Base-by-base conservation (phyloP, 2,329 filamentous ascomycete genomes). In the Triangularia setosa region DNA sequence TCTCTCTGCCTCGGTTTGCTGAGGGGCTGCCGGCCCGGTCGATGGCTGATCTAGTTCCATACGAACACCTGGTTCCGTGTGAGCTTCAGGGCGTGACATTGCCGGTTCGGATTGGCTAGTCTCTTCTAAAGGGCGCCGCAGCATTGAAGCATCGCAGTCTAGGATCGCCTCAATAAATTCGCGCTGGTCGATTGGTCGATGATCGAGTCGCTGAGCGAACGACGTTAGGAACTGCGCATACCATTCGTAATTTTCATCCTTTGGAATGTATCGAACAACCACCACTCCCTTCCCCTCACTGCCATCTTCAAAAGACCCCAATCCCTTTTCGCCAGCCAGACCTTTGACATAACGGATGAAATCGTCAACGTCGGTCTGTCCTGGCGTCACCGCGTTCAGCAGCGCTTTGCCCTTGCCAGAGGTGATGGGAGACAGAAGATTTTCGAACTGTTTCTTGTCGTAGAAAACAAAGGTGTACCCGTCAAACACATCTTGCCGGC, bases 111-210 rank as follows among this genome's bases (percentile, higher is more conserved):
- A 63, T 62, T 69, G 74, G 68, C 70, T 76, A 58, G 81, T 81
- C 48, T 85, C 77, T 68, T 89, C 83, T 2, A 96, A 82, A 5
- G 88, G 84, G 40, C 87, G 85, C 64, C 91, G 87, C 21, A 98
- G 80, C 53, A 85, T 83, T 65, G 84, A 86, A 6, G 92, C 86
- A 77, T 98, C 89, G 59, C 90, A 90, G n/a, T 82, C 87, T 27
- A 98, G 78, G 55, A 99, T 95, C 1, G 91, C 91, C 75, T 97
- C 92, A 1, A 99, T 82, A 67, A 99, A 96, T 71, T 97, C 93
- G 64, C 90, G 93, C 73, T 97, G 93, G 70, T 94, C 88, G 61
- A 97, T 89, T 2, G 93, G 88, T 3, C 92, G 87, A 74, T 96
- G 93, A 66, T 93, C 89, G 12, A 96, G 83, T 55, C 86, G 81